phyloP scores from a whole-genome alignment of 768 basidiomycete genomes.

The Rhodotorula sphaerocarpa region DNA sequence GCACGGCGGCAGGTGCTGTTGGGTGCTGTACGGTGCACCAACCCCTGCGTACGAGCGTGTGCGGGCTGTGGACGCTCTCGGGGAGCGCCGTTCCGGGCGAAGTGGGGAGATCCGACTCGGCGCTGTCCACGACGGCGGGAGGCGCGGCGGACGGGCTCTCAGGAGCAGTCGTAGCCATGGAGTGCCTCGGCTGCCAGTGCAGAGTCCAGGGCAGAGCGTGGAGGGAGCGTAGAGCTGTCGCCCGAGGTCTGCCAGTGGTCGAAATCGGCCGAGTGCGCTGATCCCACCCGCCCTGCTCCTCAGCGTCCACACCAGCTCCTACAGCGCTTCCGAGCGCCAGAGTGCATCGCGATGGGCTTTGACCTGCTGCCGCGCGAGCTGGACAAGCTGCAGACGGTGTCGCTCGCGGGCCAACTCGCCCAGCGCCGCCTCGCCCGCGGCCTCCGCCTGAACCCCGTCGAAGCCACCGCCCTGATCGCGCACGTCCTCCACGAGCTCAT shows the following conservation, averaged over 20 bases:
- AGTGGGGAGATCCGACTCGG: too few relatives aligned
- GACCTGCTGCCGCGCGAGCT: conserved; percentile 65
- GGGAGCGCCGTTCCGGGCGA: neutral
- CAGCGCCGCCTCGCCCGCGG: conserved; percentile 95
- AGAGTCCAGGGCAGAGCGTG: too few relatives aligned
- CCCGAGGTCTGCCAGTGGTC: too few relatives aligned
- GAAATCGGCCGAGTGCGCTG: too few relatives aligned
- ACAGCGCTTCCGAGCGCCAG: too few relatives aligned
- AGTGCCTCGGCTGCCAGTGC: too few relatives aligned
- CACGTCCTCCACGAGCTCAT: conserved; percentile 89
- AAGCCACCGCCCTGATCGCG: conserved; percentile 81
- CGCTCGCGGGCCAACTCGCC: conserved; percentile 76
- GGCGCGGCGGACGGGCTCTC: neutral
- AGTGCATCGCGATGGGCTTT: conserved; percentile 47
- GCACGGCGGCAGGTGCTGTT: neutral
- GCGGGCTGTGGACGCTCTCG: conserved; percentile 4
- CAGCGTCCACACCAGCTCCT: too few relatives aligned
- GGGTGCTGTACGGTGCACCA: conserved; percentile 12
- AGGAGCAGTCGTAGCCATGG: too few relatives aligned
- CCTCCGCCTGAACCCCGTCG: conserved; percentile 71
- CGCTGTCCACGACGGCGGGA: too few relatives aligned
- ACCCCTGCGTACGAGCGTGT: conserved; percentile 11
- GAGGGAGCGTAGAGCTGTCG: too few relatives aligned
- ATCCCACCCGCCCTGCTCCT: too few relatives aligned
- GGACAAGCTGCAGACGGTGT: conserved; percentile 60